These are phyloP conservation scores for Colletotrichum camelliae DNA, from an alignment of 2,329 filamentous ascomycete genomes.

Conservation along the genomic window DNA sequence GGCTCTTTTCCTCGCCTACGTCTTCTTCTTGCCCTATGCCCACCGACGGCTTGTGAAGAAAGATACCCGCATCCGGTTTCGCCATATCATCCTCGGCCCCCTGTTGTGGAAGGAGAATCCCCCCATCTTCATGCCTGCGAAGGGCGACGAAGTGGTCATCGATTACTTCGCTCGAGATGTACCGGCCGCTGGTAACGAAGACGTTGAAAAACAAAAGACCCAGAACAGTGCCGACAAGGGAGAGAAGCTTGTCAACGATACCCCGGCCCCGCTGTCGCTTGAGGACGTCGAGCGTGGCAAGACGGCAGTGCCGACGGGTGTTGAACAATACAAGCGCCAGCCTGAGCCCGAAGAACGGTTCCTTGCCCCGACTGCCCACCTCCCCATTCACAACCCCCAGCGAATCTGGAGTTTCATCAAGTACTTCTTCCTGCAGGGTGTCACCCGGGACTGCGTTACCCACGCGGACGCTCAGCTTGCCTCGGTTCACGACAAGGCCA, in stretches of 20 bases:
- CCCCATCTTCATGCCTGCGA: conserved; percentile 27
- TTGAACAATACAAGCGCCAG: conserved; percentile 42
- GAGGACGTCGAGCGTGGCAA: conserved; percentile 39
- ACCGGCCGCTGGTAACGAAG: not conserved
- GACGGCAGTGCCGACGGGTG: conserved; percentile 5
- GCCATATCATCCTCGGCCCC: conserved; percentile 41
- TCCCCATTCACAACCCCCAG: conserved; percentile 21
- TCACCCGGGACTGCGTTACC: conserved; percentile 25
- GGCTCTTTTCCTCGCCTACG: conserved; percentile 30
- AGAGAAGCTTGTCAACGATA: conserved; percentile 10
- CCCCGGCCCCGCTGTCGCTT: not conserved
- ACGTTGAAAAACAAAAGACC: not conserved
- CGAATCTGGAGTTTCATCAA: conserved; percentile 24
- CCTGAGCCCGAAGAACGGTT: conserved; percentile 38
- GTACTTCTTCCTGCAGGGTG: conserved; percentile 27
- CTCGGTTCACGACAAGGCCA: conserved; percentile 33
- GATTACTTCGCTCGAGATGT: conserved; percentile 29
- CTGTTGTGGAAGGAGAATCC: conserved; percentile 33
- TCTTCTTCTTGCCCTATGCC: conserved; percentile 42
- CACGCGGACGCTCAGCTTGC: conserved; percentile 32
- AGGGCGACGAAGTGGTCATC: conserved; percentile 28
- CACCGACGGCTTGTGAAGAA: conserved; percentile 36
- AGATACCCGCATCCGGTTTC: conserved; percentile 35
- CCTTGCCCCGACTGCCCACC: conserved; percentile 19
- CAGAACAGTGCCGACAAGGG: not conserved